Base-by-base conservation (phyloP, 805 yeast genomes). In the Metschnikowia lochheadii region DNA sequence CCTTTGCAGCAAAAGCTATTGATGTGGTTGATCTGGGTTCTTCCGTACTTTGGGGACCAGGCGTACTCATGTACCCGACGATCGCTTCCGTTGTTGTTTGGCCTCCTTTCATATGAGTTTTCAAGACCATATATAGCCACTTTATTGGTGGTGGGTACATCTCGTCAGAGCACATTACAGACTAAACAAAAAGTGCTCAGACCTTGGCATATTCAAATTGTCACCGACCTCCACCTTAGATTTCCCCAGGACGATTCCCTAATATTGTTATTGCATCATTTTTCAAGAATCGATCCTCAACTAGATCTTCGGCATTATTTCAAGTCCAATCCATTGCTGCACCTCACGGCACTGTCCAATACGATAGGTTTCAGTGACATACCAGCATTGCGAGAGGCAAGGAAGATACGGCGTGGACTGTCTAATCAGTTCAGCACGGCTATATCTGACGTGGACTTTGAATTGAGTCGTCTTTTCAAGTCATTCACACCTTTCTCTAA, bases 31-130 rank as follows among this genome's bases (percentile, higher is more conserved):
- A n/a, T 58, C 2, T 37, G 48, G 6, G 39, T 33, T 5, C 50
- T 57, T 17, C 62, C 57, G 3, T 48, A 50, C 21, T 57, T 53
- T 20, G 62, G 59, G 2, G 33, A 5, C 5, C 40, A 29, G 15
- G 32, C 44, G 3, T 44, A 46, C 18, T 29, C 26, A 3, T 17
- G n/a, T 7, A 48, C 56, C 13, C 50, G 49, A 3, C 44, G 46
- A 3, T 35, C 48, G 11, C 51, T 53, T 29, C 62, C 61, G 6
- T 35, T 57, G 13, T 51, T 57, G 38, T 47, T 53, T 34, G 50
- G 55, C 6, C 49, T 58, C 8, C 55, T 58, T 15, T 48, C 60
- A 15, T 54, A 49, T 33, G 59, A 58, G 52, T 55, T 42, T 40
- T 49, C 47, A 48, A 45, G 62, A 29, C 58, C 58, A 1, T 44